Base-by-base conservation (phyloP, 2,329 filamentous ascomycete genomes). In the Diaporthe sp. region DNA sequence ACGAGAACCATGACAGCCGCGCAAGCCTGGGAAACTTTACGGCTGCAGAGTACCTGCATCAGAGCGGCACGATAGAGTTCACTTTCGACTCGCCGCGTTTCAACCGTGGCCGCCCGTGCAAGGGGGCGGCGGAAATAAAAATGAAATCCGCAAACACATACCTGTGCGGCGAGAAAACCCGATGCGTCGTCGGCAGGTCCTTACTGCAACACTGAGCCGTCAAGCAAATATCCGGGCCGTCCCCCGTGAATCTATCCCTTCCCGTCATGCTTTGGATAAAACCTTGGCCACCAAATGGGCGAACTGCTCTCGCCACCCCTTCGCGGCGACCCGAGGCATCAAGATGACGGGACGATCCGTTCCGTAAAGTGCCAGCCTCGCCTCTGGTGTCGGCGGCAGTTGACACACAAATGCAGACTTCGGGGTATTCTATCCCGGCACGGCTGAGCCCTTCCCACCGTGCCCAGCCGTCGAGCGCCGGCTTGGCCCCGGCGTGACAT, bases 31-130 rank as follows among this genome's bases (percentile, higher is more conserved):
- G 17, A 54, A 40, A 38, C 40, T 67, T 54, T 68, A 12, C 2
- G 30, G 22, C 15, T 68, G 64, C 64, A 68, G 64, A 52, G 64
- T 68, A 68, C 64, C 64, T 68, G 64, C 64, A 68, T 68, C 64
- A 68, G 13, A 12, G 45, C 47, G 33, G 47, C 47, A 68, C 64
- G 30, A 68, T 54, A 68, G 5, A 40, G 22, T 68, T 68, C 47
- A 6, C 33, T 4, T 68, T 54, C 47, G 64, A 68, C 64, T 54
- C 40, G 64, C 33, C 47, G 22, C 1, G 64, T 68, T 54, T 54
- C 64, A 54, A 52, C n/a, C 35, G 3, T 19, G 30, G 19, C 19
- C 19, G 28, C 17, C 1, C 19, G 30, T 19, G 4, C 33, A 40
- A 52, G 64, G n/a, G n/a, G n/a, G n/a, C 10, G n/a, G 47, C 64